Evolutionary conservation across 495 filamentous ascomycete species (phyloP).

Genomic region (Penicillium riverlandense): DNA sequence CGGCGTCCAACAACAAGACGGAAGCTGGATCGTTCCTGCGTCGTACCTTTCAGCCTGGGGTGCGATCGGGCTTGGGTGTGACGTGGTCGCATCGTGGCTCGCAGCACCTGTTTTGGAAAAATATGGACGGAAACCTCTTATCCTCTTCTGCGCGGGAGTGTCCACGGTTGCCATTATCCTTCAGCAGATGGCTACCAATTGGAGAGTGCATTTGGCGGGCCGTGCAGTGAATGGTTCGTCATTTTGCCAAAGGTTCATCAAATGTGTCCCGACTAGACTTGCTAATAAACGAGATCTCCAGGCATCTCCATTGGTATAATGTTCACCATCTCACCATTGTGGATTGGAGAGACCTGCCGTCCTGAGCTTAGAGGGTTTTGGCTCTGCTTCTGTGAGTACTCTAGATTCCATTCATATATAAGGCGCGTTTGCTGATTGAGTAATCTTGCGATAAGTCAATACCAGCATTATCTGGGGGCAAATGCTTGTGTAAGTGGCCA

Average conservation of each 20-base stretch:
- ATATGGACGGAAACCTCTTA: slow-evolving; percentile 16
- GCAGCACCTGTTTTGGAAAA: slow-evolving; percentile 11
- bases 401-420: too few relatives aligned
- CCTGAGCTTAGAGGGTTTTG: slow-evolving; percentile 18
- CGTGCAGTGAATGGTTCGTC: slow-evolving; percentile 14
- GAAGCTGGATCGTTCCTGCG: slow-evolving; percentile 11
- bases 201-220: slow-evolving; percentile 12
- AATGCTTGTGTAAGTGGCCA: slow-evolving; percentile 10
- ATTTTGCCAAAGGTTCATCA: background rate
- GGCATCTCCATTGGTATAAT: too few relatives aligned
- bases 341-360: slow-evolving; percentile 20
- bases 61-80: slow-evolving; percentile 6
- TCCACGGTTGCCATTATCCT: slow-evolving; percentile 10
- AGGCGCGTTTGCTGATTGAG: too few relatives aligned
- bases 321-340: slow-evolving; percentile 17
- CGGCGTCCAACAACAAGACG: slow-evolving; percentile 5
- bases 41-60: slow-evolving; percentile 7
- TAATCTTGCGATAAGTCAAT: background rate
- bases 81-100: slow-evolving; percentile 11
- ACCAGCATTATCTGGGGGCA: slow-evolving; percentile 10
- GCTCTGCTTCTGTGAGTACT: slow-evolving; percentile 10
- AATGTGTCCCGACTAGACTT: background rate
- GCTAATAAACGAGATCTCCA: slow-evolving; percentile 7
- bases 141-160: slow-evolving; percentile 7
- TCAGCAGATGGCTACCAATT: slow-evolving; percentile 14